phyloP scores from a whole-genome alignment of 345 rosid genomes.

The Euphorbia lathyris region DNA sequence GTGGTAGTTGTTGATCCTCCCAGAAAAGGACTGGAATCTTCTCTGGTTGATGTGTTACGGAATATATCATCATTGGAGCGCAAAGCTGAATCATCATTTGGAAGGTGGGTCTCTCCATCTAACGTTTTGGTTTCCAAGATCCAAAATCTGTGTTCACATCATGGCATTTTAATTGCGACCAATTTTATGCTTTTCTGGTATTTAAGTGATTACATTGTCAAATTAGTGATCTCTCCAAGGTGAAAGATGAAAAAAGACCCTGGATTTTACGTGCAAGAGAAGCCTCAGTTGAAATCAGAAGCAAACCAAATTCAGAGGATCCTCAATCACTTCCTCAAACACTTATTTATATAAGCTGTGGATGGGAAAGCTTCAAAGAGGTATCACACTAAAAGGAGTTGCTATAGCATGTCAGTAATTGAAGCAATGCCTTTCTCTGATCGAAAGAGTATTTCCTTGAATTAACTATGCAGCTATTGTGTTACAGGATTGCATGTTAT shows the following conservation, averaged over 20 bases:
- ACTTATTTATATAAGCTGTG: constrained; percentile 92
- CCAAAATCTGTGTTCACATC: background rate
- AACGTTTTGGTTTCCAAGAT: background rate
- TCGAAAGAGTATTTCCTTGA: background rate
- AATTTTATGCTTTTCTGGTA: background rate
- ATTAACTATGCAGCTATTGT: constrained; percentile 15
- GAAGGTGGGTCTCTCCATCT: constrained; percentile 40
- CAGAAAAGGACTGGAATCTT: constrained; percentile 80
- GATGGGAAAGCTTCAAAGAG: constrained; percentile 98
- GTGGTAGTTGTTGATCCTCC: constrained; percentile 92
- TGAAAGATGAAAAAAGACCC: constrained; percentile 89
- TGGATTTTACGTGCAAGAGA: constrained; percentile 88
- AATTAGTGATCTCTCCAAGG: constrained; percentile 39
- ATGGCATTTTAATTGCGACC: background rate
- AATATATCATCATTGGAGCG: constrained; percentile 43
- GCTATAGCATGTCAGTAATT: background rate
- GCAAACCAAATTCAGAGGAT: constrained; percentile 39
- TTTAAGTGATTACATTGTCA: background rate
- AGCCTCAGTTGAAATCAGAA: constrained; percentile 64
- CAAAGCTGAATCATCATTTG: constrained; percentile 42
- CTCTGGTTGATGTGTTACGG: constrained; percentile 63
- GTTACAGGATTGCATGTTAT: constrained; percentile 72
- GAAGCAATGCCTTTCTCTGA: background rate
- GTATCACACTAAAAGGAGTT: constrained; percentile 29
- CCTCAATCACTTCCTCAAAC: constrained; percentile 59